These are phyloP conservation scores for Thermomucor indicae-seudaticae DNA, from an alignment of 371 early-diverging fungal species.

Conservation along the genomic window DNA sequence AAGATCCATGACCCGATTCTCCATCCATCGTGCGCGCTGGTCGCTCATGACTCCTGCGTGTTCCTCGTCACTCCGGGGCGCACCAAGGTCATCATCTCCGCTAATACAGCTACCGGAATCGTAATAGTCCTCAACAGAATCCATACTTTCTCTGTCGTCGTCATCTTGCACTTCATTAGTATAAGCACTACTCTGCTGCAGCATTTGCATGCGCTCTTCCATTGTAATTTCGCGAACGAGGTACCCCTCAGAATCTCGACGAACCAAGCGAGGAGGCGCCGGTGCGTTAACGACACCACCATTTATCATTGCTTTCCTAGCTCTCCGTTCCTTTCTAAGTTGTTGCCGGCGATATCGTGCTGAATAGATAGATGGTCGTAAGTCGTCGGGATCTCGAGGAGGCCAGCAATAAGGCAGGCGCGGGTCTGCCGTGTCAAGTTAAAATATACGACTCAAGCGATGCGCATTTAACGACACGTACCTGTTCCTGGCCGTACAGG, in stretches of 20 bases:
- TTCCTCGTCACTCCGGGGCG: conserved; percentile 12
- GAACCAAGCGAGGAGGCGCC: conserved; percentile 28
- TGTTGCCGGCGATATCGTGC: conserved; percentile 31
- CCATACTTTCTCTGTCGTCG: neutral
- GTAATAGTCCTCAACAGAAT: conserved; percentile 17
- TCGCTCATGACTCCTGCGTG: conserved; percentile 10
- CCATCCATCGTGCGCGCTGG: neutral
- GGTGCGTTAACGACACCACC: too few species aligned
- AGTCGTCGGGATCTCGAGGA: conserved; percentile 25
- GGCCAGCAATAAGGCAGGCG: conserved; percentile 22
- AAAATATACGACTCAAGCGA: neutral
- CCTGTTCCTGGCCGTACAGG: conserved; percentile 39
- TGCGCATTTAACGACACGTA: conserved; percentile 7
- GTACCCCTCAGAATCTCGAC: conserved; percentile 52
- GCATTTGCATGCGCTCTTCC: conserved; percentile 22
- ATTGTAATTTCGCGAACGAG: conserved; percentile 41
- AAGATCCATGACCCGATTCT: neutral
- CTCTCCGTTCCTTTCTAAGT: conserved; percentile 7
- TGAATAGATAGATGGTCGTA: conserved; percentile 32
- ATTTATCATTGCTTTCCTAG: neutral
- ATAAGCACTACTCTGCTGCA: neutral
- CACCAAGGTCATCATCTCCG: conserved; percentile 10
- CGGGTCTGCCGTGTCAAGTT: conserved; percentile 10
- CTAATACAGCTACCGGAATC: conserved; percentile 33
- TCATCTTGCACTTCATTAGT: neutral